Evolutionary conservation across 352 stramenopile genomes (phyloP).

Genomic region (Globisporangium takayamanum): DNA sequence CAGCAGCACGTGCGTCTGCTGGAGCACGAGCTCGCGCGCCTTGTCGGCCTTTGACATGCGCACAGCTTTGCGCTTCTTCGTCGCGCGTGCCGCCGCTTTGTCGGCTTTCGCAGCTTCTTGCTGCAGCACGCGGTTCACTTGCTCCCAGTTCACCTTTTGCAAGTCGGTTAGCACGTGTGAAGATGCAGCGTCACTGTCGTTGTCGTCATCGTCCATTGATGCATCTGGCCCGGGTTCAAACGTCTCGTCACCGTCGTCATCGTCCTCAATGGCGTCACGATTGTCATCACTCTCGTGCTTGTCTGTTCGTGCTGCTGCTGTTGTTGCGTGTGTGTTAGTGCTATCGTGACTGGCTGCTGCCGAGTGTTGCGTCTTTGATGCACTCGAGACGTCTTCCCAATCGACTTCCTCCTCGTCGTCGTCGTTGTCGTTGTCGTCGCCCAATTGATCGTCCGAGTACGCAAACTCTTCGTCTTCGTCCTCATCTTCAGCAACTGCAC

Average conservation of each 20-base stretch:
- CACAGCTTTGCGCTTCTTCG: conserved; percentile 26
- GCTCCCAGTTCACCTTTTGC: conserved; percentile 55
- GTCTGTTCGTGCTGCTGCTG: neutral
- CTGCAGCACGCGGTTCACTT: conserved; percentile 52
- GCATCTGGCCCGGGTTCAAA: conserved; percentile 12
- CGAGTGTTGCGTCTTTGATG: neutral
- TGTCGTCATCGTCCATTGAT: conserved; percentile 5
- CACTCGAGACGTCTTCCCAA: conserved; percentile 46
- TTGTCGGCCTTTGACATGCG: conserved; percentile 66
- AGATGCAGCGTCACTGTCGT: conserved; percentile 7
- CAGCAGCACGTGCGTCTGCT: conserved; percentile 68
- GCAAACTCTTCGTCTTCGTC: conserved; percentile 47
- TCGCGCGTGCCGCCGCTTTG: conserved; percentile 13
- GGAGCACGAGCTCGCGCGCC: conserved; percentile 44
- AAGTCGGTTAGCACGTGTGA: conserved; percentile 15
- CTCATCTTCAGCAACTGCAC: neutral
- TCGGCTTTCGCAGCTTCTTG: conserved; percentile 12
- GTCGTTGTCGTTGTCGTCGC: conserved; percentile 49
- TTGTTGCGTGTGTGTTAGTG: neutral
- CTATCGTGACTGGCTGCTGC: neutral
- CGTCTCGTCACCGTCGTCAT: conserved; percentile 4
- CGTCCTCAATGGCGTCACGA: neutral
- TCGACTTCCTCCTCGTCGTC: conserved; percentile 45
- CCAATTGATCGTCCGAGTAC: conserved; percentile 40
- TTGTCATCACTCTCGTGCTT: neutral